These are phyloP conservation scores for Ogataea wickerhamii DNA, from an alignment of 805 yeast genomes.

Conservation along the genomic window DNA sequence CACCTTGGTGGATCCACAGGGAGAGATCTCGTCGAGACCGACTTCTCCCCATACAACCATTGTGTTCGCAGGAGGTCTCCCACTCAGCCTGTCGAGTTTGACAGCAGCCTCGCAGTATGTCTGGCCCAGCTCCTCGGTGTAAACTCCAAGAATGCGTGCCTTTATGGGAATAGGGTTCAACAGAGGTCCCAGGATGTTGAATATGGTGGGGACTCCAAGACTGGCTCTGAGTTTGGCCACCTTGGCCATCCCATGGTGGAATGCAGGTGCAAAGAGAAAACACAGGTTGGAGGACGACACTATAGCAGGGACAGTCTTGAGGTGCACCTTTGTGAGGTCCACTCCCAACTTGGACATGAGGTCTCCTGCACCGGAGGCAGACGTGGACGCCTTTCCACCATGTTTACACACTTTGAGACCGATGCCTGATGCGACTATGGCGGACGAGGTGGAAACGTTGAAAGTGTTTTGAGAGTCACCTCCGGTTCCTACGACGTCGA, in stretches of 20 bases:
- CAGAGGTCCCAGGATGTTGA: conserved; percentile 91
- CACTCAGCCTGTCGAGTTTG: conserved; percentile 48
- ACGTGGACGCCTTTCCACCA: conserved; percentile 96
- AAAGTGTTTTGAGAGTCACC: conserved; percentile 98
- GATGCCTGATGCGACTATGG: conserved; percentile 92
- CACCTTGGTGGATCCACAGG: conserved; percentile 73
- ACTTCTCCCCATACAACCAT: conserved; percentile 92
- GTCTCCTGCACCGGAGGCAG: conserved; percentile 93
- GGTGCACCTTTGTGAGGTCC: conserved; percentile 67
- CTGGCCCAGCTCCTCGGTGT: conserved; percentile 71
- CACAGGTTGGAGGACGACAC: conserved; percentile 51
- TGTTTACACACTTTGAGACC: conserved; percentile 81
- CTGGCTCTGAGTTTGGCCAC: conserved; percentile 76
- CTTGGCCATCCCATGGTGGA: conserved; percentile 85
- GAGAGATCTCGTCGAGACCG: conserved; percentile 92
- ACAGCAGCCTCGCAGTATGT: conserved; percentile 82
- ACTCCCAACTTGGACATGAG: conserved; percentile 77
- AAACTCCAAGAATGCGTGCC: conserved; percentile 88
- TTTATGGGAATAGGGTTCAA: conserved; percentile 82
- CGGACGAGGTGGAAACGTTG: conserved; percentile 92
- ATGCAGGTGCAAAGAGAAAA: conserved; percentile 88
- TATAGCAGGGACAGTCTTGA: conserved; percentile 55
- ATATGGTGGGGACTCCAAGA: conserved; percentile 87
- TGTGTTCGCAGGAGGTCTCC: conserved; percentile 45
- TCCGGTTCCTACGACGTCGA: conserved; percentile 97